These are phyloP conservation scores for Quercus agrifolia DNA, from an alignment of 306 rosid species.

Conservation along the genomic window DNA sequence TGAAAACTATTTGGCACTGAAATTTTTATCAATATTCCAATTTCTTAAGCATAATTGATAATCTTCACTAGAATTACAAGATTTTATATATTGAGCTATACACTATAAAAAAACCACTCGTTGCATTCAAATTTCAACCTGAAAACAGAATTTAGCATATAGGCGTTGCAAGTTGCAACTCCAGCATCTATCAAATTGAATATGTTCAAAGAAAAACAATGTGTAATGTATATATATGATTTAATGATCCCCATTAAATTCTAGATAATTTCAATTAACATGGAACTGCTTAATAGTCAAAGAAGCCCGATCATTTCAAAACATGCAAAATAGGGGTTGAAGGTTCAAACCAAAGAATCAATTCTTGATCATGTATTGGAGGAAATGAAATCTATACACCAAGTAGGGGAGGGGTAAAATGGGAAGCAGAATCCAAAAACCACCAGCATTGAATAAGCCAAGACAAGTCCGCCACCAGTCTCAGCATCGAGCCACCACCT, in stretches of 20 bases:
- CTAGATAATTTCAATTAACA: not conserved
- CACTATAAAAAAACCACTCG: too few species aligned
- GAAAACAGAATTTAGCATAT: not conserved
- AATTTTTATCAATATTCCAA: too few species aligned
- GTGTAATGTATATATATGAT: not conserved
- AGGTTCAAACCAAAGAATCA: slow-evolving; percentile 54
- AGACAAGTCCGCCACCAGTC: slow-evolving; percentile 1
- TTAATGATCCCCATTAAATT: not conserved
- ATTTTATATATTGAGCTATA: too few species aligned
- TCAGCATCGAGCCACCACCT: slow-evolving; percentile 51
- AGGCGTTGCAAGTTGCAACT: not conserved
- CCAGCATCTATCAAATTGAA: slow-evolving; percentile 3
- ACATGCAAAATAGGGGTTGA: slow-evolving; percentile 18
- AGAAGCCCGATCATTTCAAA: slow-evolving; percentile 24
- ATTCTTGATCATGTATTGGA: slow-evolving; percentile 38
- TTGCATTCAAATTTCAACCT: too few species aligned
- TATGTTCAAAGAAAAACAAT: not conserved
- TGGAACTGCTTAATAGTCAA: slow-evolving; percentile 15
- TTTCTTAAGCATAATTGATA: too few species aligned
- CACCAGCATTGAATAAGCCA: not conserved
- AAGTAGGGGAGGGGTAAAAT: slow-evolving; percentile 18
- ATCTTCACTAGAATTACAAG: too few species aligned
- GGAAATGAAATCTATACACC: slow-evolving; percentile 63
- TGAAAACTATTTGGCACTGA: too few species aligned
- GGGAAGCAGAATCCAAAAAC: slow-evolving; percentile 15